phyloP scores from a whole-genome alignment of 164 flowering plant genomes.

The Chimonanthus salicifolius region DNA sequence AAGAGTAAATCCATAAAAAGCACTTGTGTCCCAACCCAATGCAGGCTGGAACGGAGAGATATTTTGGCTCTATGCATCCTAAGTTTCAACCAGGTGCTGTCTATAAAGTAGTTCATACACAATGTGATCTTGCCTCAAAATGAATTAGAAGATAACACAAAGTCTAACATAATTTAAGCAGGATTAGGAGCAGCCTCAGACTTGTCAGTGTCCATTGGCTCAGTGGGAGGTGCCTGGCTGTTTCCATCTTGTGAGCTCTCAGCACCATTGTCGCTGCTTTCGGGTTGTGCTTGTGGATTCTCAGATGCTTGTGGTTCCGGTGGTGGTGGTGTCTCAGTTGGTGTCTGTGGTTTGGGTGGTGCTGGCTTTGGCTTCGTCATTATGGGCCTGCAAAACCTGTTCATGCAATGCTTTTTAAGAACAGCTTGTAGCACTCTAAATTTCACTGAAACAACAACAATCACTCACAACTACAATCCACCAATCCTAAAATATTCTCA shows the following conservation, averaged over 20 bases:
- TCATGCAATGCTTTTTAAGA: not conserved
- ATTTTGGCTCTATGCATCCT: not conserved
- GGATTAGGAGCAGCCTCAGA: constrained; percentile 24
- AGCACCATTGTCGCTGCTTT: constrained; percentile 32
- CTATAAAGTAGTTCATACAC: not conserved
- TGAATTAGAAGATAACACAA: not conserved
- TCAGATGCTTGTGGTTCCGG: constrained; percentile 37
- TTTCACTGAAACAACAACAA: no score
- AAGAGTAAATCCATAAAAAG: not conserved
- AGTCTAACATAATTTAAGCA: constrained; percentile 7
- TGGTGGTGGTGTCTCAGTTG: constrained; percentile 39
- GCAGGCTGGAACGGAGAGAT: not conserved
- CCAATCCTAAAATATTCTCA: not conserved
- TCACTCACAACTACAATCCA: not conserved
- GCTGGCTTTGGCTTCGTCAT: constrained; percentile 81
- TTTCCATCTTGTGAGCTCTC: constrained; percentile 23
- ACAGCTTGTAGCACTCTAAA: not conserved
- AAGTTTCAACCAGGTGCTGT: no score
- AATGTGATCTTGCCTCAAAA: not conserved
- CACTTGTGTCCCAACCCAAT: not conserved
- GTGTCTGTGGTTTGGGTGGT: constrained; percentile 45
- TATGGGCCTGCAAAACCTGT: constrained; percentile 78
- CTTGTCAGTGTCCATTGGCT: constrained; percentile 79
- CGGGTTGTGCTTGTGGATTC: constrained; percentile 20
- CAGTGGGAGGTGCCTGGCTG: constrained; percentile 48